phyloP scores from a whole-genome alignment of 805 yeast genomes.

The Pichia heedii region DNA sequence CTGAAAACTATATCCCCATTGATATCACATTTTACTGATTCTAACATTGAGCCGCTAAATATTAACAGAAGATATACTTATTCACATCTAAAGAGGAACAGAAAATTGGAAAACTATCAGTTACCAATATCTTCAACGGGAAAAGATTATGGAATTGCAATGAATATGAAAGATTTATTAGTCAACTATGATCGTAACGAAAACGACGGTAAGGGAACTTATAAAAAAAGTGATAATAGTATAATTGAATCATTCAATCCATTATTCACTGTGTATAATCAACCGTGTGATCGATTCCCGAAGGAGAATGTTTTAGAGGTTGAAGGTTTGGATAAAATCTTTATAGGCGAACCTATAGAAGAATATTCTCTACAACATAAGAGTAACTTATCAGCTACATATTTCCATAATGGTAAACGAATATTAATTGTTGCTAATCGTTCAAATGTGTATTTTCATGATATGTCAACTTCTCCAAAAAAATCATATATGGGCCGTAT shows the following conservation, averaged over 20 bases:
- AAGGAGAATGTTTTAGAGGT: background rate
- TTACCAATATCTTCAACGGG: background rate
- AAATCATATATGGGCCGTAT: no score
- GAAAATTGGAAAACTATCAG: background rate
- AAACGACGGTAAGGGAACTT: background rate
- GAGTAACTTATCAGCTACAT: slow-evolving; percentile 1
- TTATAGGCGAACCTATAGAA: no score
- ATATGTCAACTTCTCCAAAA: no score
- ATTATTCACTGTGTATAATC: slow-evolving; percentile 3
- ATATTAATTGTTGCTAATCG: background rate
- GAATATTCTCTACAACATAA: background rate
- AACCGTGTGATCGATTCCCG: slow-evolving; percentile 1
- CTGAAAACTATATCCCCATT: no score
- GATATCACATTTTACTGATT: no score
- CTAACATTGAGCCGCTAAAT: background rate
- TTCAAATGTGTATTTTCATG: background rate
- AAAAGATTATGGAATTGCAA: background rate
- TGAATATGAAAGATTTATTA: slow-evolving; percentile 1
- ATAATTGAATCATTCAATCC: slow-evolving; percentile 1
- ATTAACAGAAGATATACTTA: background rate
- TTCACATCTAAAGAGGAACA: no score
- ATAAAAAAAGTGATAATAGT: background rate
- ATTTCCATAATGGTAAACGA: background rate
- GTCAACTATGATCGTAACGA: background rate
- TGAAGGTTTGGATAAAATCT: no score